Evolutionary conservation across 768 basidiomycete species (phyloP).

Genomic region (Cystofilobasidium ferigula): DNA sequence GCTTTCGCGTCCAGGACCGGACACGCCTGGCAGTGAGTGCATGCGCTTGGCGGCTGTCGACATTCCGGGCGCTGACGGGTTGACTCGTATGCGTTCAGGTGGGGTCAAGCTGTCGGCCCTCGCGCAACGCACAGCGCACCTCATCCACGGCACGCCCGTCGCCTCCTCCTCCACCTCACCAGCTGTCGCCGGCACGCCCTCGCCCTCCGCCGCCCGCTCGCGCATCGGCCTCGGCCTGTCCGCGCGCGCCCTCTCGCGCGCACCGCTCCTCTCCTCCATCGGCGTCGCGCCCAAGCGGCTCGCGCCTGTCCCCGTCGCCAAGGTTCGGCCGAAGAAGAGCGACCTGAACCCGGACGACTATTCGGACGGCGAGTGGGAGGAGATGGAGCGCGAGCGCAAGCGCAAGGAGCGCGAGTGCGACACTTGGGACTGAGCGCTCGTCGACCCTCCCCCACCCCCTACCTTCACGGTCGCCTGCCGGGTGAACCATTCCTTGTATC

Average conservation of each 20-base stretch:
- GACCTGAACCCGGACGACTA: slow-evolving; percentile 15
- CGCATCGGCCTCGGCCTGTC: neutral
- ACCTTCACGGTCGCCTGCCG: too few relatives aligned
- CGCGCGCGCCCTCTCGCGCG: neutral
- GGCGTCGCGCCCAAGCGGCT: slow-evolving; percentile 14
- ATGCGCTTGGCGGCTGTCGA: neutral
- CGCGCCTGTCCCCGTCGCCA: slow-evolving; percentile 15
- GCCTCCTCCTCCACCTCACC: neutral
- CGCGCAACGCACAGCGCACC: neutral
- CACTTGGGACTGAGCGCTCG: neutral
- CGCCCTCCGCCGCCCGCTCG: neutral
- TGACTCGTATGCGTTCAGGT: neutral
- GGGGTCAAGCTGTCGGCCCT: neutral
- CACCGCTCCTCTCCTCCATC: neutral
- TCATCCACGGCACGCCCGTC: neutral
- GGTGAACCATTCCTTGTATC: neutral
- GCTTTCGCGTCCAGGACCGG: neutral
- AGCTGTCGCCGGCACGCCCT: neutral
- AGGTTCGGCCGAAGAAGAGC: slow-evolving; percentile 13
- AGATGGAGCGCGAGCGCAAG: slow-evolving; percentile 18
- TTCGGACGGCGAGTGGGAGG: slow-evolving; percentile 25
- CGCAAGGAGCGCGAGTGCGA: slow-evolving; percentile 18
- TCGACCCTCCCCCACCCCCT: neutral
- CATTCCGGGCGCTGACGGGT: neutral
- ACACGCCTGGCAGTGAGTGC: neutral